Evolutionary conservation across 176 grass and related monocot species (phyloP).

Genomic region (Poa pratensis): DNA sequence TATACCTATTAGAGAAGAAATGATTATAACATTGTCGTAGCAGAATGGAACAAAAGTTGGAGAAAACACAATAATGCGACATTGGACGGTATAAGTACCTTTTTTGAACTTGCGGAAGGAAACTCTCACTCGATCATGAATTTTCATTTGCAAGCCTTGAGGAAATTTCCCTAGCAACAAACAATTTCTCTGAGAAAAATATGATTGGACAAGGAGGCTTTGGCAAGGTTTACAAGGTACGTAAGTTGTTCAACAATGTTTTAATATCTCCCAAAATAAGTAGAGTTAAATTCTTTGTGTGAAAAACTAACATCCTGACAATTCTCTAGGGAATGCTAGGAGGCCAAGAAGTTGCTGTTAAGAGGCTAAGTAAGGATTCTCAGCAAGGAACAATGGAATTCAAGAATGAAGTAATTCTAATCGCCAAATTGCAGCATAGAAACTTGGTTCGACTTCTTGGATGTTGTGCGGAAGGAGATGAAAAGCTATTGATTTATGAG

Average conservation of each 20-base stretch:
- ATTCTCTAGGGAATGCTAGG: not conserved
- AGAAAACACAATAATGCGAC: not conserved
- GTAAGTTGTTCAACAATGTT: not conserved
- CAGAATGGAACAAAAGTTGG: not conserved
- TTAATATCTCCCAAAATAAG: not conserved
- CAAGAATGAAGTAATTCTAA: not conserved
- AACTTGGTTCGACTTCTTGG: not conserved
- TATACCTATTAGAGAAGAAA: not conserved
- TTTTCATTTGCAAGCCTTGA: conserved; percentile 32
- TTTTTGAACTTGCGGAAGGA: not conserved
- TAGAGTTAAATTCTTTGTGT: not conserved
- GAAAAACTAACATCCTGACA: not conserved
- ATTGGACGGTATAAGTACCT: not conserved
- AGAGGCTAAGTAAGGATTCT: not conserved
- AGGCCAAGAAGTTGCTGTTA: conserved; percentile 36
- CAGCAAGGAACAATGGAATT: not conserved
- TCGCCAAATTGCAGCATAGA: not conserved
- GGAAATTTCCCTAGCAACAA: conserved; percentile 22
- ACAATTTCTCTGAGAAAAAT: conserved; percentile 36
- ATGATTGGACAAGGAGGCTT: conserved; percentile 56
- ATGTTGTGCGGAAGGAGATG: not conserved
- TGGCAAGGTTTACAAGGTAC: conserved; percentile 57
- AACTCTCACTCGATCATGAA: conserved; percentile 10
- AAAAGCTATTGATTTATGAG: not conserved
- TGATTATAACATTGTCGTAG: too few species aligned